Evolutionary conservation across 805 yeast genomes (phyloP), one percentile per base, ranked within the genome.

Genomic region (Saturnispora ahearnii): DNA sequence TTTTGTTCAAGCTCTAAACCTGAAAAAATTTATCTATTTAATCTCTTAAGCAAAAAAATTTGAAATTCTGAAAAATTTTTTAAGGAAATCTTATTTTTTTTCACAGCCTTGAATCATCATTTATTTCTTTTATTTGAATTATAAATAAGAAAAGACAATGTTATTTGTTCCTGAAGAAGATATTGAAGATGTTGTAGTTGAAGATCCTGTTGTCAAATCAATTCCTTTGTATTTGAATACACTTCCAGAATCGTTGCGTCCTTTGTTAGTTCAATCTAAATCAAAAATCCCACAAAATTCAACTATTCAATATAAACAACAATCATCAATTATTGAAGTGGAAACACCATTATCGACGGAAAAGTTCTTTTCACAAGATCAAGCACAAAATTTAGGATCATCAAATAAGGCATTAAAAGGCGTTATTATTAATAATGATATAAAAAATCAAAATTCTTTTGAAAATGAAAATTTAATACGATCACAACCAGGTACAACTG

Each of bases 331-430:
- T 11, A 67, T 93, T 53, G 95, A 87, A 62, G 74, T 90, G 34
- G 87, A 84, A 53, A 69, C 86, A 6, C 95, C 96, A 12, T 66
- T 87, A 46, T 84, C 84, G 48, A 84, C 87, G 0, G 59, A 69
- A 5, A 74, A 73, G 41, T 88, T 84, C 58, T 87, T 79, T 60
- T 91, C 89, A 61, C 73, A 68, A 40, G 67, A 73, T 11, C 82
- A 81, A 57, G 73, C 83, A 6, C 80, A 73, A 24, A 74, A 76
- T 48, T 85, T 76, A 8, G 70, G 74, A 1, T 76, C 83, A 6
- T 70, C 71, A 21, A 71, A 69, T 33, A 95, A 89, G 58, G 72
- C 79, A 1, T 68, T 86, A 44, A 78, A 76, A 42, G 97, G 97
- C 6, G 88, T 85, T 0, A 69, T 87, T 41, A 73, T 74, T 22